phyloP scores from a whole-genome alignment of 352 stramenopile species.

The Globisporangium orthogonon region DNA sequence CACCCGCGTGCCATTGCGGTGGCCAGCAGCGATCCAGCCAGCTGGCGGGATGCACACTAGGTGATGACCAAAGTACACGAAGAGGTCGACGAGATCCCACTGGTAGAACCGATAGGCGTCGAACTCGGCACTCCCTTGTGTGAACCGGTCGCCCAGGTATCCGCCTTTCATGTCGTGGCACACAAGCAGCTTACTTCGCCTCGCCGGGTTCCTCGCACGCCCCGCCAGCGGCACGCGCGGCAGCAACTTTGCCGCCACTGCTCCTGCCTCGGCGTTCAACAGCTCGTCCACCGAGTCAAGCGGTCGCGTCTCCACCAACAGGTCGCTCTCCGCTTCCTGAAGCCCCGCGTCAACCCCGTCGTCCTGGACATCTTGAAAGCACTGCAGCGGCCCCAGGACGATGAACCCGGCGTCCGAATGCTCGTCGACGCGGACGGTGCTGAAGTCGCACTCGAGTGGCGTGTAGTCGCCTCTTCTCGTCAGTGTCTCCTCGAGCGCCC shows the following conservation, averaged over 20 bases:
- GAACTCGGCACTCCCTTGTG: constrained; percentile 24
- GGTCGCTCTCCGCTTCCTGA: not conserved
- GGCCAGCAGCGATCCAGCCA: constrained; percentile 37
- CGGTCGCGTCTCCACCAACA: constrained; percentile 21
- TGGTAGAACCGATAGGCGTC: constrained; percentile 43
- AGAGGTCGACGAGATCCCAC: constrained; percentile 47
- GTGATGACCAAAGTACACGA: constrained; percentile 51
- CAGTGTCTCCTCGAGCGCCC: constrained; percentile 6
- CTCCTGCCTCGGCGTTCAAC: constrained; percentile 5
- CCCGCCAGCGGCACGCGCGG: constrained; percentile 21
- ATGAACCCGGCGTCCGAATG: constrained; percentile 22
- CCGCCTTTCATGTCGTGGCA: constrained; percentile 55
- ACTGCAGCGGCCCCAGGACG: constrained; percentile 18
- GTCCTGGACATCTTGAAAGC: constrained; percentile 12
- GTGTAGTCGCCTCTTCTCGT: not conserved
- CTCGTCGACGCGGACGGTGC: constrained; percentile 16
- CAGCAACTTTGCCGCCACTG: not conserved
- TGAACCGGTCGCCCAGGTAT: constrained; percentile 33
- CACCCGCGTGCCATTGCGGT: constrained; percentile 37
- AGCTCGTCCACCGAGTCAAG: constrained; percentile 27
- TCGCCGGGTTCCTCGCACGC: constrained; percentile 15
- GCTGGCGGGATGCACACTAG: constrained; percentile 39
- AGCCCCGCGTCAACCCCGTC: not conserved
- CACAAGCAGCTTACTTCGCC: constrained; percentile 43
- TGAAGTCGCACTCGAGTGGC: constrained; percentile 12